Conservation (phyloP, 768 basidiomycete genomes). For the Calocybe cyanea region DNA sequence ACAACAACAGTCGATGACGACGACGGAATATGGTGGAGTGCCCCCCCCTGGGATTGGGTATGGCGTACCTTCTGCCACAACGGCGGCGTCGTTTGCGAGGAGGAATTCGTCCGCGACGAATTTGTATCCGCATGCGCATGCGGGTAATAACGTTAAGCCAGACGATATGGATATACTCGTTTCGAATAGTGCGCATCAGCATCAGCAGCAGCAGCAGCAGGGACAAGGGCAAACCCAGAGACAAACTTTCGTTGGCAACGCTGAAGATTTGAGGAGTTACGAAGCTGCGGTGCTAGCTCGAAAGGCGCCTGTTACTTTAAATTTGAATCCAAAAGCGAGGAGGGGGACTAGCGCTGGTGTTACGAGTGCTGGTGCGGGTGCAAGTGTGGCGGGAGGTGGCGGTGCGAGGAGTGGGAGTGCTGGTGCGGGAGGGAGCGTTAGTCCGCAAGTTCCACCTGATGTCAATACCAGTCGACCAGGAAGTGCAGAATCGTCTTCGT, state of each 20-base stretch:
- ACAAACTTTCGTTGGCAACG: no score
- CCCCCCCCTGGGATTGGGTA: no score
- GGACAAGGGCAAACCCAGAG: slow-evolving; percentile 31
- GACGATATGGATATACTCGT: no score
- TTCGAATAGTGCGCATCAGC: background rate
- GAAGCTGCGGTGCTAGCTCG: slow-evolving; percentile 73
- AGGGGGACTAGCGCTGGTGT: background rate
- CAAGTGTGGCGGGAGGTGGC: slow-evolving; percentile 11
- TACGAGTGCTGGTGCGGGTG: background rate
- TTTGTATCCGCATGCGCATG: no score
- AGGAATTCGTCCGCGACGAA: no score
- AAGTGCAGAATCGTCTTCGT: background rate
- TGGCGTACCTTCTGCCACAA: no score
- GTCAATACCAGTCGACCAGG: background rate
- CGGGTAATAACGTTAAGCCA: no score
- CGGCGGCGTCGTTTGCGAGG: no score
- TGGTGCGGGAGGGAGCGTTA: background rate
- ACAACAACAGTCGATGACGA: slow-evolving; percentile 12
- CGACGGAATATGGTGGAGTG: background rate
- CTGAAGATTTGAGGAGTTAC: slow-evolving; percentile 67
- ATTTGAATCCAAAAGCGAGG: slow-evolving; percentile 37
- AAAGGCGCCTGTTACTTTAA: slow-evolving; percentile 56
- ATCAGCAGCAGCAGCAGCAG: background rate
- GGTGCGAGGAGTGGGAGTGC: slow-evolving; percentile 4
- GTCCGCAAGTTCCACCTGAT: background rate